Evolutionary conservation across 176 grass and related monocot species (phyloP), one percentile per base, ranked within the genome.

Genomic region (Ensete ventricosum): DNA sequence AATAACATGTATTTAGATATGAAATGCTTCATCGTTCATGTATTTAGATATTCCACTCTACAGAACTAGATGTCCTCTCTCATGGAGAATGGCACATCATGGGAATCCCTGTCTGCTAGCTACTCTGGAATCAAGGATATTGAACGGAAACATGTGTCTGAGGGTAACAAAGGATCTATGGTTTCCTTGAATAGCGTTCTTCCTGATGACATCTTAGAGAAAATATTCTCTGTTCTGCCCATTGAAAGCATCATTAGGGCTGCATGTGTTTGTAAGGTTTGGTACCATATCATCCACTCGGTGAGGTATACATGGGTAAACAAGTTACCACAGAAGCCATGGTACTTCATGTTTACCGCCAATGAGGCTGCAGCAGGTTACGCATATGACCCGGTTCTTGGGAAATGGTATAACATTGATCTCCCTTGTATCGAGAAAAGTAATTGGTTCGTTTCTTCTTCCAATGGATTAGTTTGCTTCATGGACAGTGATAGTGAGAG

Each of bases 281-380:
- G 94, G 94, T 75, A 84, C 29, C 57, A 27, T 20, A 84, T 86
- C 77, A 83, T 97, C 59, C 83, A 81, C 76, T 87, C 88, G 55
- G 85, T 81, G 62, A 89, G 87, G 69, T 64, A 52, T 63, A 67
- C 24, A 79, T 88, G 87, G 87, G 79, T 87, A 43, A 73, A 77
- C 84, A 89, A 77, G 81, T 66, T 76, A 67, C 91, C 85, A 75
- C 94, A 84, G 77, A 86, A 81, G 80, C 94, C 94, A 9, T 97
- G 94, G 94, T 97, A 97, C 80, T 97, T 93, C 82, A 93, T 97
- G 94, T 97, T 93, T 77, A 97, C 88, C 25, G 83, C 58, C 73
- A 73, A 20, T 20, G 85, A 91, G 54, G 80, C 77, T 54, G 81
- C 88, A 53, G 82, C 72, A 73, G 90, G 94, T 10, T 93, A 82